Evolutionary conservation across 208 protist species (phyloP), one percentile per base, ranked within the genome.

Genomic region (Trypanosoma lewisi): DNA sequence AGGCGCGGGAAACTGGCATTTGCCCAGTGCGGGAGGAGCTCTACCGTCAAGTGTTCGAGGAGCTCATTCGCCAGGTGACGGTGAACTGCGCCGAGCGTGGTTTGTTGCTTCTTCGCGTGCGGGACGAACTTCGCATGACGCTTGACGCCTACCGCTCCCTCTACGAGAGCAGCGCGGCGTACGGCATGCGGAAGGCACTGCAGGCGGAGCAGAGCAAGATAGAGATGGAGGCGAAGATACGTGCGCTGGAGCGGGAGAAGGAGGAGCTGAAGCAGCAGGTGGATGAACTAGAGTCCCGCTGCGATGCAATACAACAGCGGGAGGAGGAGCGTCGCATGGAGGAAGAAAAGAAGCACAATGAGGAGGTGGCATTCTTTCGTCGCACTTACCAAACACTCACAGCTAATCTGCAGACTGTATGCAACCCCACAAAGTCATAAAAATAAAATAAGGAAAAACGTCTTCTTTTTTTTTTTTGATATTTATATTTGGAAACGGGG

Each of bases 1-100:
- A 99, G 73, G 98, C 98, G 1, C 80, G 98, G 2, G 98, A 99
- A 66, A 98, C 85, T 7, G 98, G 98, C 27, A 97, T 99, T 57
- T 99, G 98, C 74, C 97, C 98, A 2, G 95, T 99, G 8, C 80
- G 98, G n/a, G 93, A 98, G 64, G 97, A 99, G 75, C 80, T 99
- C 4, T 99, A 99, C 73, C 63, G 85, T 4, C 97, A 99, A 70
- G 88, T 83, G 41, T 99, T 99, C 74, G 98, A 98, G 81, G 87
- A 92, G 59, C 56, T 99, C 12, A 99, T 99, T 67, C 94, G 98
- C 2, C 94, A 99, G 69, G 97, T 99, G 19, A 99, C 98, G 3
- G 93, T 99, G 56, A 98, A 98, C 73, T 99, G 97, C 61, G 93
- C 96, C 0, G 98, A 99, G 85, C 75, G 98, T 19, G 98, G 98